Base-by-base conservation (phyloP, 2,329 filamentous ascomycete genomes). In the Aureobasidium pullulans region DNA sequence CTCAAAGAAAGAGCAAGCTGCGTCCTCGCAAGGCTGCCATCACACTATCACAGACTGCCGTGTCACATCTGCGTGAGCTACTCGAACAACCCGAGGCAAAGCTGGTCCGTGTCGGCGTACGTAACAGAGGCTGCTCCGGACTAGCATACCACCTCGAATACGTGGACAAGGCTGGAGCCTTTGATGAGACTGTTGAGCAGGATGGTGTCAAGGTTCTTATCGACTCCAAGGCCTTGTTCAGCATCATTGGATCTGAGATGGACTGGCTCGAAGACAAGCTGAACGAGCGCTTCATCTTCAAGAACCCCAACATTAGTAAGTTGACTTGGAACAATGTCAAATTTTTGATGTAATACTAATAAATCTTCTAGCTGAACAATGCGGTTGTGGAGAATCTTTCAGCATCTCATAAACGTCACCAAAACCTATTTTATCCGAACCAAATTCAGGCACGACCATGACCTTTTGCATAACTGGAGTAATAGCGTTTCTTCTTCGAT, bases 221-320 rank as follows among this genome's bases (percentile, higher is more conserved):
- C 60, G 94, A 99, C 73, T 96, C 90, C 80, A 97, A 96, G 78
- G 94, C 94, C 43, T 77, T 99, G 52, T 92, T 99, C 72, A 97
- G 93, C 74, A 97, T 99, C 57, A 96, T 99, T 67, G 94, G 94
- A 5, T 96, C 89, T 70, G 93, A 97, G 76, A 99, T 99, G 94
- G 94, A 99, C 71, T 99, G 93, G 92, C 81, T 93, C 10, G 92
- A 97, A 75, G 94, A 97, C 68, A 96, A 96, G 77, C 77, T 99
- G 64, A 96, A 88, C 72, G 84, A 92, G 74, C 82, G 89, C 64
- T 99, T 99, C 73, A 86, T 96, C 53, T 99, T 99, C 76, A 87
- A 84, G 71, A 99, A 99, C 72, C 94, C 94, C 2, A 99, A 99
- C 70, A 97, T 97, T 71, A 99, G 92, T 96, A 78, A 84, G 92